Percentiles rank a stretch among this genome's conserved stretches.
Evolutionary conservation across 495 filamentous ascomycete species (phyloP).

Genomic region (Penicillium ochrochloron): DNA sequence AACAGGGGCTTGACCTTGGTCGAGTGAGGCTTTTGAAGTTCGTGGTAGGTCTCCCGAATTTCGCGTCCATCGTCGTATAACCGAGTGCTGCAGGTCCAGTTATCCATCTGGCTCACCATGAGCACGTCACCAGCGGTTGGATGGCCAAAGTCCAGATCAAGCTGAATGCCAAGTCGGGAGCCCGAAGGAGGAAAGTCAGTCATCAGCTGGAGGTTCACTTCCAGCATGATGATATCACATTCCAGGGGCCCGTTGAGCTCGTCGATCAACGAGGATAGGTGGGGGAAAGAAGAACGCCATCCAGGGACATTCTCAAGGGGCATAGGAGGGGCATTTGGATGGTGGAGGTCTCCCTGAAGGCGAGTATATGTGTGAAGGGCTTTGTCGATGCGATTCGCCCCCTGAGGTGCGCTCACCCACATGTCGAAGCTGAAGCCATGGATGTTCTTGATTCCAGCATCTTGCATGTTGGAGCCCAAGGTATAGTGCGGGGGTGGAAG

Average conservation of each 20-base stretch:
- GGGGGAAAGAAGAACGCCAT: constrained; percentile 54
- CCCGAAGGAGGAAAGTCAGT: constrained; percentile 46
- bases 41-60: constrained; percentile 39
- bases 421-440: constrained; percentile 56
- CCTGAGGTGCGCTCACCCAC: constrained; percentile 52
- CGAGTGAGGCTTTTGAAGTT: constrained; percentile 41
- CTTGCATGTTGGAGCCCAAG: constrained; percentile 43
- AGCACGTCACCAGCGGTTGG: constrained; percentile 41
- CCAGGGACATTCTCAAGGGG: constrained; percentile 46
- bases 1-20: constrained; percentile 53
- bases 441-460: constrained; percentile 38
- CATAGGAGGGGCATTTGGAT: constrained; percentile 42
- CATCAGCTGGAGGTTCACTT: constrained; percentile 54
- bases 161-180: constrained; percentile 49
- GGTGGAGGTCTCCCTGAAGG: constrained; percentile 49
- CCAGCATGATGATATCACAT: constrained; percentile 55
- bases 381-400: constrained; percentile 47
- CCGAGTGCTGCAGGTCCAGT: constrained; percentile 53
- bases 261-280: constrained; percentile 44
- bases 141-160: constrained; percentile 50
- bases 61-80: constrained; percentile 50
- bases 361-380: constrained; percentile 56
- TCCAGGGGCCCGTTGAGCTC: constrained; percentile 41
- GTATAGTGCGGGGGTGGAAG: constrained; percentile 45
- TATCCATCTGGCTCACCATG: constrained; percentile 48